Percentiles rank a stretch among this genome's conserved stretches.
phyloP scores from a whole-genome alignment of 768 basidiomycete species.

The Serendipita sp. region DNA sequence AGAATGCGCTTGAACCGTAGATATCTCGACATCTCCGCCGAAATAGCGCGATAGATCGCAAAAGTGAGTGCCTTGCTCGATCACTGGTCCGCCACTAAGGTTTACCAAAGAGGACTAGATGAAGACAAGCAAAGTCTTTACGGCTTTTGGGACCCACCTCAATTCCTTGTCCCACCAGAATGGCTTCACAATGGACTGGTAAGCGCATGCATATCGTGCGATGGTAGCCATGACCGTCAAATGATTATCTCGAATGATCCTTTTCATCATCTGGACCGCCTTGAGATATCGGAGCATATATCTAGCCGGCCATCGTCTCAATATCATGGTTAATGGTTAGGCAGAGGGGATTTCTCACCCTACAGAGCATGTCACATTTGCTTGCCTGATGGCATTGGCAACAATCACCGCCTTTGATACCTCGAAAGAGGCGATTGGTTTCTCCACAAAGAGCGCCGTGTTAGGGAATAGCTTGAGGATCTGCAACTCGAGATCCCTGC shows the following conservation, averaged over 20 bases:
- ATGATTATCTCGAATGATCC: conserved; percentile 86
- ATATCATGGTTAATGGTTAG: neutral
- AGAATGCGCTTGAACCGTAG: conserved; percentile 66
- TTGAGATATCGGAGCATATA: conserved; percentile 91
- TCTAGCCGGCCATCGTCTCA: conserved; percentile 24
- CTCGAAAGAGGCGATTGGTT: conserved; percentile 80
- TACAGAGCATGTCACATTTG: conserved; percentile 62
- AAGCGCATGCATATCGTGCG: conserved; percentile 86
- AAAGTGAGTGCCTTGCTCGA: conserved; percentile 94
- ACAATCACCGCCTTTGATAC: conserved; percentile 55
- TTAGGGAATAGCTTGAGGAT: conserved; percentile 79
- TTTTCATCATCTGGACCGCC: conserved; percentile 92
- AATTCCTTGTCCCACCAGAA: conserved; percentile 94
- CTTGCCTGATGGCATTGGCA: conserved; percentile 52
- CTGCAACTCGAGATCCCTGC: conserved; percentile 76
- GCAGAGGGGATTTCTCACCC: conserved; percentile 39
- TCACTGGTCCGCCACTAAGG: conserved; percentile 56
- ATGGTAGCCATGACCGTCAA: conserved; percentile 92
- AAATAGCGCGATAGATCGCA: conserved; percentile 95
- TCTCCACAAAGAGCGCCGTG: conserved; percentile 81
- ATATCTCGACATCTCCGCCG: conserved; percentile 85
- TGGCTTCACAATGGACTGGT: conserved; percentile 59
- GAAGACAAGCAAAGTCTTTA: neutral
- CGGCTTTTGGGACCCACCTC: conserved; percentile 26
- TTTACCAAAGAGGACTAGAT: conserved; percentile 6